Evolutionary conservation across 2,329 filamentous ascomycete species (phyloP), one percentile per base, ranked within the genome.

Genomic region (Piedraia hortae): DNA sequence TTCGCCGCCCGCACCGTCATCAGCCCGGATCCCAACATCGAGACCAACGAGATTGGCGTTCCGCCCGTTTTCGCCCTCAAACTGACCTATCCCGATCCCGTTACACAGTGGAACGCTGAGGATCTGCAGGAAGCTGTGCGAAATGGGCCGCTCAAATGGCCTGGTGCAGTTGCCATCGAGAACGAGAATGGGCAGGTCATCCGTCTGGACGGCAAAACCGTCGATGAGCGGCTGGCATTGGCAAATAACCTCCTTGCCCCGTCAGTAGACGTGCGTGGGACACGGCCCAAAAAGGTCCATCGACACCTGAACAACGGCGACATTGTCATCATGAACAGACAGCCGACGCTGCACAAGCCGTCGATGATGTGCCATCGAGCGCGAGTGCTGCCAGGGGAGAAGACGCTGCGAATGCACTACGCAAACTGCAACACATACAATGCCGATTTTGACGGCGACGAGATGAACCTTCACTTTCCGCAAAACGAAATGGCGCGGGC

Each of bases 401-500:
- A 89, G 50, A 93, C 85, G 0, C 80, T 97, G 42, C 78, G 85
- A 33, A 93, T 97, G 82, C 85, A 97, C 52, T 97, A 97, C 48
- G 82, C 85, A 37, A 97, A 97, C 45, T 93, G 85, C 46, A 97
- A 97, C 41, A 91, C 85, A 1, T 97, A 97, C 56, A 97, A 97
- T 37, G 85, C 85, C 14, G 85, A 97, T 56, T 97, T 97, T 41
- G 88, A 97, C 39, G 85, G 85, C 45, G 85, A 97, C 42, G 85
- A 97, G 47, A 97, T 97, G 85, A 97, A 97, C 45, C 88, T 97
- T 80, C 85, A 97, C 48, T 93, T 97, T 39, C 85, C 85, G 1
- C 85, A 97, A 37, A 93, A 90, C 34, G 88, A 93, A 42, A 57
- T 93, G 31, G 85, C 85, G 9, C 62, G 85, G 34, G 74, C 82